Evolutionary conservation across 139 green algal genomes (phyloP).

Genomic region (Bryopsis sp.): DNA sequence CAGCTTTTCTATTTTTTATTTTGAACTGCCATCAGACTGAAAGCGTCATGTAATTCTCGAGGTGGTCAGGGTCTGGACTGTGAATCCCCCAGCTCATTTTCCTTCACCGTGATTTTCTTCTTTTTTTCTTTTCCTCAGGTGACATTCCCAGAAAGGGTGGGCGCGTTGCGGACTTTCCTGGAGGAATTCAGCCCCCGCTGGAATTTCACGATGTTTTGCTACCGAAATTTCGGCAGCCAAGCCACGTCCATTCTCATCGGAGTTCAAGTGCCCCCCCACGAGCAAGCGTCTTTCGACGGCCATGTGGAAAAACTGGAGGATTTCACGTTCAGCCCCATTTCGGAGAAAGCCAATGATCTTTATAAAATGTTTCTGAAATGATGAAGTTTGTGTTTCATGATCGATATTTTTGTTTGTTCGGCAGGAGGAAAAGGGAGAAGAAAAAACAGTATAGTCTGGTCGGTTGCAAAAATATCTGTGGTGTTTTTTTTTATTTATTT

Average conservation of each 20-base stretch:
- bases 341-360: conserved; percentile 41
- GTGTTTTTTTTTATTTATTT: no score
- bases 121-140: no score
- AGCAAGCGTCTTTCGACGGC: conserved; percentile 31
- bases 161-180: conserved; percentile 80
- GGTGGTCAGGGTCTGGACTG: background rate
- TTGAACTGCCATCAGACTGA: background rate
- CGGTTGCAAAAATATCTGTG: no score
- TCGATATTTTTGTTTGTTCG: no score
- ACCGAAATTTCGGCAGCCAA: conserved; percentile 74
- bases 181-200: conserved; percentile 57
- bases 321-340: conserved; percentile 59
- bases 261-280: conserved; percentile 40
- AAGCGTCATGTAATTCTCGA: background rate
- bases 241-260: conserved; percentile 70
- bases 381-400: conserved; percentile 6
- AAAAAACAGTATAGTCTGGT: no score
- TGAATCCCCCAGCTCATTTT: background rate
- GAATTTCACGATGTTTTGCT: conserved; percentile 97
- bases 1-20: background rate
- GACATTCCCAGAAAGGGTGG: conserved; percentile 84
- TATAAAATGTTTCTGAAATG: conserved; percentile 77
- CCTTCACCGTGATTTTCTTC: background rate
- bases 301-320: conserved; percentile 28
- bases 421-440: no score